These are phyloP conservation scores for Eucalyptus lansdowneana DNA, from an alignment of 345 rosid genomes.

Conservation along the genomic window DNA sequence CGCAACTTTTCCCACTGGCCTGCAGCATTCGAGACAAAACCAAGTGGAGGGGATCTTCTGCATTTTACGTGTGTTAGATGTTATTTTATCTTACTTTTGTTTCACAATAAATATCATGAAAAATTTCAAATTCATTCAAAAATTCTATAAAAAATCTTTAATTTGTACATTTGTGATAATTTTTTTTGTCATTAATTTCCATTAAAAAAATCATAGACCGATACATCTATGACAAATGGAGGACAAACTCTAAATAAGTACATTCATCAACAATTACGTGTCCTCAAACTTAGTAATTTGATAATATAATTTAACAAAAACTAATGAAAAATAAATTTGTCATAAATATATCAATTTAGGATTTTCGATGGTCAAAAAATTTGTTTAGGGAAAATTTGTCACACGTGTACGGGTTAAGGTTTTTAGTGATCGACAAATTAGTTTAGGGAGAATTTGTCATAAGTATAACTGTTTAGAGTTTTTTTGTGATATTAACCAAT, in stretches of 20 bases:
- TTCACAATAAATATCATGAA: fast-evolving
- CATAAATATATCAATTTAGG: too few relatives aligned
- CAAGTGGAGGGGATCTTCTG: too few relatives aligned
- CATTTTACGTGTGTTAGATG: too few relatives aligned
- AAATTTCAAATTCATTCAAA: fast-evolving
- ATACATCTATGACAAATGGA: fast-evolving
- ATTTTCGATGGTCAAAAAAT: fast-evolving
- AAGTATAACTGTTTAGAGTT: fast-evolving
- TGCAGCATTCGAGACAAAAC: too few relatives aligned
- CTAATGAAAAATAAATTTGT: fast-evolving
- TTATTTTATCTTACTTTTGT: too few relatives aligned
- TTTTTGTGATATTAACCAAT: too few relatives aligned
- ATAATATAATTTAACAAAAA: fast-evolving
- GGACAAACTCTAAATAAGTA: too few relatives aligned
- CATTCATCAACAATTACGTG: fast-evolving
- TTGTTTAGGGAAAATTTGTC: too few relatives aligned
- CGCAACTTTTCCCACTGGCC: too few relatives aligned
- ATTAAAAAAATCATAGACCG: fast-evolving
- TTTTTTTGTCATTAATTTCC: fast-evolving
- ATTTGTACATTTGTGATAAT: fast-evolving
- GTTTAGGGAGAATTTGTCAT: fast-evolving
- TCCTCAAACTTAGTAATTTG: fast-evolving
- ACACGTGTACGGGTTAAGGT: fast-evolving
- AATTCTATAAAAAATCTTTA: fast-evolving
- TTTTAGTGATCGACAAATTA: fast-evolving